Conservation (phyloP, 495 filamentous ascomycete species). For the Lepidopterella palustris region DNA sequence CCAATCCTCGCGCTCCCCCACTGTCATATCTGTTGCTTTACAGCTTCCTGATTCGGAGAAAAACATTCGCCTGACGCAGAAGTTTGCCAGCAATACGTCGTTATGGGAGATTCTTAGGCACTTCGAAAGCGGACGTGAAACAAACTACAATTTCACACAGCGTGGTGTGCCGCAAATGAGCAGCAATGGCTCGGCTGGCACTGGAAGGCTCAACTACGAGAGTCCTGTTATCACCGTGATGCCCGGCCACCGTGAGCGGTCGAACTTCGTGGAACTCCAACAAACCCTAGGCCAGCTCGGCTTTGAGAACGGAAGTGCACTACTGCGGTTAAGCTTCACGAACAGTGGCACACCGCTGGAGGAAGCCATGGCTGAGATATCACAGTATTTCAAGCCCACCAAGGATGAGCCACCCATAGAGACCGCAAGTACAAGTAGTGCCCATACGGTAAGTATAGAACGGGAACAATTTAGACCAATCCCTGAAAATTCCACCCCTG, state of each 20-base stretch:
- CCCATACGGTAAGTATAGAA: slow-evolving; percentile 11
- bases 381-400: slow-evolving; percentile 52
- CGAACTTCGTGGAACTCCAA: slow-evolving; percentile 71
- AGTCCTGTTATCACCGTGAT: slow-evolving; percentile 76
- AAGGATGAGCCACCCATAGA: slow-evolving; percentile 9
- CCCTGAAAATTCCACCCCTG: slow-evolving; percentile 9
- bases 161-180: slow-evolving; percentile 57
- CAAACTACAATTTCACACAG: slow-evolving; percentile 59
- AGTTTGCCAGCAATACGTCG: slow-evolving; percentile 75
- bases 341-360: slow-evolving; percentile 71
- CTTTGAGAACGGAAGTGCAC: slow-evolving; percentile 69
- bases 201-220: slow-evolving; percentile 79
- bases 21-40: slow-evolving; percentile 76
- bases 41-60: slow-evolving; percentile 67
- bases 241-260: slow-evolving; percentile 57
- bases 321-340: slow-evolving; percentile 71
- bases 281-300: slow-evolving; percentile 84
- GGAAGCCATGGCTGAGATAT: slow-evolving; percentile 77
- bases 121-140: slow-evolving; percentile 66
- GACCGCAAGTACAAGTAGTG: neutral
- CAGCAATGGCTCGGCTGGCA: slow-evolving; percentile 44
- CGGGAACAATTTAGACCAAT: slow-evolving; percentile 10
- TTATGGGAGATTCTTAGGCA: slow-evolving; percentile 83
- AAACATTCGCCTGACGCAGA: slow-evolving; percentile 64
- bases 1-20: slow-evolving; percentile 71